phyloP scores from a whole-genome alignment of 352 stramenopile species.

The Blastocystis sp. region DNA sequence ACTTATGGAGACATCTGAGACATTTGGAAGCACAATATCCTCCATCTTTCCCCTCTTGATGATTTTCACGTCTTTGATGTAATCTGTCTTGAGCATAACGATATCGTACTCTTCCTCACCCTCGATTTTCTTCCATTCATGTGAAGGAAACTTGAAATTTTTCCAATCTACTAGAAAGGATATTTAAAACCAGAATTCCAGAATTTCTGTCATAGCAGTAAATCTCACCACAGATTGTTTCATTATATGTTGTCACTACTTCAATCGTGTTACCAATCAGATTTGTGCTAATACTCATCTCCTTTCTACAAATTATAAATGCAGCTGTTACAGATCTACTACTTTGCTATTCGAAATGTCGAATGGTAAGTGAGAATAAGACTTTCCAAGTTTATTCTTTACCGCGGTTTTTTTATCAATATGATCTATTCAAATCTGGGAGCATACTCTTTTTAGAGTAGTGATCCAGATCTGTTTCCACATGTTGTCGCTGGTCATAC shows the following conservation, averaged over 20 bases:
- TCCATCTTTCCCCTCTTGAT: constrained; percentile 31
- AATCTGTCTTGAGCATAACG: constrained; percentile 11
- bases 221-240: constrained; percentile 19
- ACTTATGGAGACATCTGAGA: neutral
- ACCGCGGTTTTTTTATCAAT: neutral
- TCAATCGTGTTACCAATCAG: constrained; percentile 36
- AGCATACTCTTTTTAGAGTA: too few species aligned
- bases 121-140: constrained; percentile 45
- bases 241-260: constrained; percentile 42
- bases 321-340: neutral
- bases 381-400: neutral
- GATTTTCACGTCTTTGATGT: constrained; percentile 30
- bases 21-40: constrained; percentile 2
- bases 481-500: too few species aligned
- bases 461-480: too few species aligned
- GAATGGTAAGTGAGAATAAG: neutral
- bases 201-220: constrained; percentile 47
- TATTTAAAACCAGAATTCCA: constrained; percentile 38
- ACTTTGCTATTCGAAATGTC: neutral
- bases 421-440: neutral
- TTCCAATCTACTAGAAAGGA: neutral
- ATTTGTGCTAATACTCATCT: constrained; percentile 22
- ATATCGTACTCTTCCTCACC: constrained; percentile 35
- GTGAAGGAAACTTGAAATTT: neutral
- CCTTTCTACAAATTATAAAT: neutral